A percentile compares a stretch with the other conserved stretches of the same genome.
Evolutionary conservation across 1,139 yeast species (phyloP).

Genomic region (Yamadazyma dendronema): DNA sequence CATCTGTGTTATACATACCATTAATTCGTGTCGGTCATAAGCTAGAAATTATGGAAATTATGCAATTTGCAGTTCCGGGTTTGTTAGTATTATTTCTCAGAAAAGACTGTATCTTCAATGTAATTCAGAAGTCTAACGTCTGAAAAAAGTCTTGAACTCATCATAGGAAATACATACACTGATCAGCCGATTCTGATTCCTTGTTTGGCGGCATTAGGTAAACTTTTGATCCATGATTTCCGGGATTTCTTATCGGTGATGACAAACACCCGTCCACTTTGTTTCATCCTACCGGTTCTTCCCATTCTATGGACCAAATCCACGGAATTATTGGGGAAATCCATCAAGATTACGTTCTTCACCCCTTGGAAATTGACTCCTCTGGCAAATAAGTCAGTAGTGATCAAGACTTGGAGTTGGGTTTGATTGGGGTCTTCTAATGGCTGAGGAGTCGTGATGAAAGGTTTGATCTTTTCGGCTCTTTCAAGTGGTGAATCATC

Average conservation of each 20-base stretch:
- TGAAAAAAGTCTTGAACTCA: slow-evolving; percentile 15
- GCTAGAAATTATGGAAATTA: neutral
- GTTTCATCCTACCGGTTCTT: slow-evolving; percentile 90
- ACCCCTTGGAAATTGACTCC: slow-evolving; percentile 86
- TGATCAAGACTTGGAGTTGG: slow-evolving; percentile 62
- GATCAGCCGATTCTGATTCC: slow-evolving; percentile 38
- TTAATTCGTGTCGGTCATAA: slow-evolving; percentile 5
- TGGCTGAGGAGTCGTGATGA: slow-evolving; percentile 53
- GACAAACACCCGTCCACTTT: slow-evolving; percentile 82
- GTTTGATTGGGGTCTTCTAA: slow-evolving; percentile 18
- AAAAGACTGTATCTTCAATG: slow-evolving; percentile 11
- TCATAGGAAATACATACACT: slow-evolving; percentile 14
- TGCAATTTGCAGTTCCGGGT: neutral
- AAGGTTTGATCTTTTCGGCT: slow-evolving; percentile 52
- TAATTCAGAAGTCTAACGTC: slow-evolving; percentile 16
- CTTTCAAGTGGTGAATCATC: slow-evolving; percentile 61
- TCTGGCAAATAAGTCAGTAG: slow-evolving; percentile 89
- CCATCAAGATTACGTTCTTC: slow-evolving; percentile 79
- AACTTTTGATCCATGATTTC: slow-evolving; percentile 80
- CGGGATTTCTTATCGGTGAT: slow-evolving; percentile 63
- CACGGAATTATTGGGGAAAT: slow-evolving; percentile 79
- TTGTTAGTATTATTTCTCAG: slow-evolving; percentile 11
- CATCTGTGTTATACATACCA: too few relatives aligned
- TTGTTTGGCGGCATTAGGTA: slow-evolving; percentile 67
- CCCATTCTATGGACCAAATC: slow-evolving; percentile 92